A percentile compares a stretch with the other conserved stretches of the same genome.
Conservation (phyloP, 768 basidiomycete species). For the Lactarius trivialis region DNA sequence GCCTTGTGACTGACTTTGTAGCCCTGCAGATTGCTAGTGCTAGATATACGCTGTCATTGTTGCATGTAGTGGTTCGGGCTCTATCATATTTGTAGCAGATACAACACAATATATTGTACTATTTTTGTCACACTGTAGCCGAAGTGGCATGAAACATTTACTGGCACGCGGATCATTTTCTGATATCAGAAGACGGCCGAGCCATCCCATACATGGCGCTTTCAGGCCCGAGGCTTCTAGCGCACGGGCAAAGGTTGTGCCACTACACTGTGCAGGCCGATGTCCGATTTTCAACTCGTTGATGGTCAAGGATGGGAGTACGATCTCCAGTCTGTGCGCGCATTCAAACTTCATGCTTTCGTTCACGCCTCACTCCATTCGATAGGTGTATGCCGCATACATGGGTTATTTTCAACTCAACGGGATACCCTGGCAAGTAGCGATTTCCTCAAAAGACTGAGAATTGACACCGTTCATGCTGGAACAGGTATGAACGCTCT, state of each 20-base stretch:
- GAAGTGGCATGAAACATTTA: not conserved
- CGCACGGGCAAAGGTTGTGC: not conserved
- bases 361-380: not conserved
- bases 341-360: slow-evolving; percentile 4
- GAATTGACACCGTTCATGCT: not conserved
- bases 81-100: slow-evolving; percentile 5
- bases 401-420: slow-evolving; percentile 73
- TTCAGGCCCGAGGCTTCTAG: not conserved
- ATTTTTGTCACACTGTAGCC: not conserved
- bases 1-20: not conserved
- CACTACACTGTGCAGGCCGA: slow-evolving; percentile 24
- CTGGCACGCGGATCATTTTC: not conserved
- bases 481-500: slow-evolving; percentile 63
- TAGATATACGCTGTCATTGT: not conserved
- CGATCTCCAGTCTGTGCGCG: slow-evolving; percentile 67
- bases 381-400: slow-evolving; percentile 63
- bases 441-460: not conserved
- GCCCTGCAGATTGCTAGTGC: not conserved
- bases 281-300: slow-evolving; percentile 68
- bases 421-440: slow-evolving; percentile 54
- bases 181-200: not conserved
- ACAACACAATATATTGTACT: not conserved
- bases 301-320: slow-evolving; percentile 76
- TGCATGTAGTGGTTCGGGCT: not conserved
- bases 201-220: slow-evolving; percentile 8